Evolutionary conservation across 2,329 filamentous ascomycete species (phyloP).

Genomic region (Sphaerostilbella broomeana): DNA sequence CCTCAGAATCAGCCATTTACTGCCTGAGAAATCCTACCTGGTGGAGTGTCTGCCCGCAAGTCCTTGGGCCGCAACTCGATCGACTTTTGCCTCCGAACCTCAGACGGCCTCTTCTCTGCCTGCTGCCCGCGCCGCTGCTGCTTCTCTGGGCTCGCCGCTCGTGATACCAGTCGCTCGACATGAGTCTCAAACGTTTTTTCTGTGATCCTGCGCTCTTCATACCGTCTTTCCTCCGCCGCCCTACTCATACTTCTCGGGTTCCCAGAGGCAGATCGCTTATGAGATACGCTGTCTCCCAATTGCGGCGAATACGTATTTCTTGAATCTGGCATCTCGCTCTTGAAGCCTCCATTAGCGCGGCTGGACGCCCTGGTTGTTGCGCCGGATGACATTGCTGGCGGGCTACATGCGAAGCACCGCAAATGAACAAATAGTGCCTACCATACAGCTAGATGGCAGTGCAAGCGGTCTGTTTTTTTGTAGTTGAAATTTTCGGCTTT

Average conservation of each 20-base stretch:
- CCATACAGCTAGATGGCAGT: too few relatives aligned
- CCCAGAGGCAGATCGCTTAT: slow-evolving; percentile 53
- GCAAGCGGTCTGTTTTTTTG: too few relatives aligned
- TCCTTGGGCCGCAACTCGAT: slow-evolving; percentile 41
- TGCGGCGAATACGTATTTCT: slow-evolving; percentile 31
- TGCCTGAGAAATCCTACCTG: slow-evolving; percentile 33
- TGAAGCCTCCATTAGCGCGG: slow-evolving; percentile 34
- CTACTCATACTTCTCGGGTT: slow-evolving; percentile 47
- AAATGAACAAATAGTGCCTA: too few relatives aligned
- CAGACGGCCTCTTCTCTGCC: slow-evolving; percentile 32
- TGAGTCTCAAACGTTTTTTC: slow-evolving; percentile 54
- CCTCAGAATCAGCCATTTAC: background rate
- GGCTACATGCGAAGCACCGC: slow-evolving; percentile 29
- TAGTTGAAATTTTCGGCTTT: too few relatives aligned
- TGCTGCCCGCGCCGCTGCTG: slow-evolving; percentile 38
- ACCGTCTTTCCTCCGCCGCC: slow-evolving; percentile 34
- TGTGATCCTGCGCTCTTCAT: slow-evolving; percentile 48
- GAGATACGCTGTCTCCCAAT: slow-evolving; percentile 34
- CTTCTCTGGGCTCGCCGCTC: slow-evolving; percentile 53
- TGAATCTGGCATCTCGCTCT: slow-evolving; percentile 30
- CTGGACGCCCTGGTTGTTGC: slow-evolving; percentile 34
- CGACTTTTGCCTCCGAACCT: slow-evolving; percentile 35
- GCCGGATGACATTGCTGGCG: slow-evolving; percentile 36
- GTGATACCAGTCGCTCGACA: slow-evolving; percentile 54
- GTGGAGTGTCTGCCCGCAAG: slow-evolving; percentile 40